Evolutionary conservation across 345 rosid genomes (phyloP).

Genomic region (Salix arbutifolia): DNA sequence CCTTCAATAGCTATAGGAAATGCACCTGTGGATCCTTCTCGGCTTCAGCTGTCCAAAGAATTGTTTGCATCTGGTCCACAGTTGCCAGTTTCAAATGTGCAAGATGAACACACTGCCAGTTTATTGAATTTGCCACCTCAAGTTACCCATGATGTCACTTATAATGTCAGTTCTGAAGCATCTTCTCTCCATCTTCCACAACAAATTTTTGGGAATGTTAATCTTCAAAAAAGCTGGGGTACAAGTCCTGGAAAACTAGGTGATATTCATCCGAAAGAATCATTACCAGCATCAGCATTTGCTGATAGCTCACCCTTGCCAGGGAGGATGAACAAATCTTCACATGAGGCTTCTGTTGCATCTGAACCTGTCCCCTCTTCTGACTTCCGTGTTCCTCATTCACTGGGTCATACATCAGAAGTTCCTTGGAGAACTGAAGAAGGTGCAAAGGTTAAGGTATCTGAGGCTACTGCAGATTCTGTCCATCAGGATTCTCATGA

Average conservation of each 20-base stretch:
- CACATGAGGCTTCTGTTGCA: conserved; percentile 22
- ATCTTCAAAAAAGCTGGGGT: conserved; percentile 34
- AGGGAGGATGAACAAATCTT: conserved; percentile 30
- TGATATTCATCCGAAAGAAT: conserved; percentile 38
- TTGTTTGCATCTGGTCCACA: conserved; percentile 48
- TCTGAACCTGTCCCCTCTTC: conserved; percentile 30
- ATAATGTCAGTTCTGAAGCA: conserved; percentile 38
- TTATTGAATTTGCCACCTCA: conserved; percentile 41
- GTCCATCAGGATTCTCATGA: conserved; percentile 14
- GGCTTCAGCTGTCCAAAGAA: conserved; percentile 49
- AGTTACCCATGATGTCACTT: conserved; percentile 32
- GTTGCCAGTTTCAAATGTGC: conserved; percentile 42
- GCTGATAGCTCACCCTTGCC: conserved; percentile 33
- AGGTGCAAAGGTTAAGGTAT: conserved; percentile 11
- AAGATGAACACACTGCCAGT: conserved; percentile 38
- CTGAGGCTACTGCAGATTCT: conserved; percentile 16
- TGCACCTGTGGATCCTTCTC: conserved; percentile 51
- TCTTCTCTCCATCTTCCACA: conserved; percentile 45
- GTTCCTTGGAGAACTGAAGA: conserved; percentile 27
- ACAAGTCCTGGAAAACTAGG: conserved; percentile 30
- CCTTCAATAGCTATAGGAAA: conserved; percentile 41
- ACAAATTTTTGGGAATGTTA: conserved; percentile 42
- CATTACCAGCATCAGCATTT: conserved; percentile 24
- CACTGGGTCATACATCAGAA: conserved; percentile 27
- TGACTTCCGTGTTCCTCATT: conserved; percentile 21